phyloP scores from a whole-genome alignment of 768 basidiomycete species.

The Sporobolomyces phaffii region DNA sequence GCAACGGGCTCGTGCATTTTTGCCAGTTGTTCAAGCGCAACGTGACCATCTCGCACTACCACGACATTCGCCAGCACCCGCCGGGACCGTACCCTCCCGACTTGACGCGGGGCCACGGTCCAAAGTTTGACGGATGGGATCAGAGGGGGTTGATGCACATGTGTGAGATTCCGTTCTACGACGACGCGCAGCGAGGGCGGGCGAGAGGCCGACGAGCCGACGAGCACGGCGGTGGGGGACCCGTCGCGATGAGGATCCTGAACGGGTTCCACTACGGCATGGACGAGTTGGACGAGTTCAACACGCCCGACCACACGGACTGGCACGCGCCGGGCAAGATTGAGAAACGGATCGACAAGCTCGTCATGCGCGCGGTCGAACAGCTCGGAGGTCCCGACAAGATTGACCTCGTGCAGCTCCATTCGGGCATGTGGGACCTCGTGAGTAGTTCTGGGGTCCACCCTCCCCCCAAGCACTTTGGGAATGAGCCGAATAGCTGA shows the following conservation, averaged over 20 bases:
- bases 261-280: constrained; percentile 39
- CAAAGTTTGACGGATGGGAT: constrained; percentile 35
- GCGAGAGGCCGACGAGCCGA: too few relatives aligned
- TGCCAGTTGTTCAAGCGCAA: constrained; percentile 37
- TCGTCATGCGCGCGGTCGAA: constrained; percentile 28
- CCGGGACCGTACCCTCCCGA: constrained; percentile 20
- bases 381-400: constrained; percentile 33
- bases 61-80: constrained; percentile 24
- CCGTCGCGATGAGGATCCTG: constrained; percentile 26
- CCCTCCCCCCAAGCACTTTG: too few relatives aligned
- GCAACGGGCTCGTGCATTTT: constrained; percentile 37
- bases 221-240: too few relatives aligned
- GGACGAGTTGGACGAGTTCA: constrained; percentile 39
- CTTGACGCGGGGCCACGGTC: constrained; percentile 27
- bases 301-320: constrained; percentile 33
- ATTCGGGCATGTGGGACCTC: constrained; percentile 39
- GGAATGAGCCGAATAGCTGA: too few relatives aligned
- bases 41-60: constrained; percentile 33
- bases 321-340: constrained; percentile 37
- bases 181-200: not conserved
- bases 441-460: too few relatives aligned
- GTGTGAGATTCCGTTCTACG: constrained; percentile 32
- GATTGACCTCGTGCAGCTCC: constrained; percentile 29
- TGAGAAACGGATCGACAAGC: constrained; percentile 33
- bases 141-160: constrained; percentile 35